Conservation (phyloP, 768 basidiomycete genomes). For the Mrakia gelida region DNA sequence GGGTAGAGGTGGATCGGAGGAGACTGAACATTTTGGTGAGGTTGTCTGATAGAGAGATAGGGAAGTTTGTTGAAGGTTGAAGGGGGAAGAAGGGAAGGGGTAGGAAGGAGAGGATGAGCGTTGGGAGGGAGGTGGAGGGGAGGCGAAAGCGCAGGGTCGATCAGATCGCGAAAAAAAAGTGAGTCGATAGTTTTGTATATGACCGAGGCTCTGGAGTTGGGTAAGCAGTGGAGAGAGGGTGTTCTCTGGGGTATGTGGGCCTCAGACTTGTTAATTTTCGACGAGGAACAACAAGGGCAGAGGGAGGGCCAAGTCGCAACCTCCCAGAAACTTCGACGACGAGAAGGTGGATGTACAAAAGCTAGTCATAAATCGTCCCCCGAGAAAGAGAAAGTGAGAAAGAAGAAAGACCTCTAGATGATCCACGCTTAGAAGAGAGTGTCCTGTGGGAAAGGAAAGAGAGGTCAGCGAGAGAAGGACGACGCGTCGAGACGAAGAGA, state of each 20-base stretch:
- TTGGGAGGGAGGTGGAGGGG: no score
- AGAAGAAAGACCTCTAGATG: not conserved
- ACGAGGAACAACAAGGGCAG: not conserved
- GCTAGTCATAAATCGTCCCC: slow-evolving; percentile 16
- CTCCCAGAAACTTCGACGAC: not conserved
- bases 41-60: not conserved
- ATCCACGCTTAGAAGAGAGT: slow-evolving; percentile 33
- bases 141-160: no score
- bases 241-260: no score
- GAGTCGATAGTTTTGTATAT: no score
- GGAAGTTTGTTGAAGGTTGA: not conserved
- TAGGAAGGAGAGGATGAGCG: not conserved
- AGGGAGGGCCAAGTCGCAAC: not conserved
- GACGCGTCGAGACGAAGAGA: not conserved
- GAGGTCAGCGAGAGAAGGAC: not conserved
- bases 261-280: no score
- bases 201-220: no score
- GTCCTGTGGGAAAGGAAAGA: slow-evolving; percentile 27
- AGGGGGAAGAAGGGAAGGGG: not conserved
- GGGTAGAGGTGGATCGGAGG: slow-evolving; percentile 2
- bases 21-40: not conserved
- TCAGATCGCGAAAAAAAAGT: no score
- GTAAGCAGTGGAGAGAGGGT: no score
- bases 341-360: not conserved
- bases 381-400: not conserved